phyloP scores from a whole-genome alignment of 768 basidiomycete genomes.

The Russula virescens region DNA sequence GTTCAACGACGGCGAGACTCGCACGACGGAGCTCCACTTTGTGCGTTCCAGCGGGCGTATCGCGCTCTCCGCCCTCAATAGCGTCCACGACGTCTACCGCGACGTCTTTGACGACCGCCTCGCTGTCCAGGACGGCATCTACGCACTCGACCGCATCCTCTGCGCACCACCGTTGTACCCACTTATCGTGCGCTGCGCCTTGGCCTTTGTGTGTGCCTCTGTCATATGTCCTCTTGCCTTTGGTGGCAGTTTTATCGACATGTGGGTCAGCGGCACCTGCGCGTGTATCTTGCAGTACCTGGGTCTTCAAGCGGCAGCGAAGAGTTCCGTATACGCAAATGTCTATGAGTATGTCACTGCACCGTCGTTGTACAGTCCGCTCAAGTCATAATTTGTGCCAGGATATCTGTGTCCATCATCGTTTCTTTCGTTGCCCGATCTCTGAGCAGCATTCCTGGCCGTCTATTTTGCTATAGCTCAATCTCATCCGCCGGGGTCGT shows the following conservation, averaged over 20 bases:
- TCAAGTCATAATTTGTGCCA: conserved; percentile 28
- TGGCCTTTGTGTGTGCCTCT: conserved; percentile 73
- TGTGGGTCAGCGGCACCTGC: conserved; percentile 71
- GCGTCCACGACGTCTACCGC: conserved; percentile 80
- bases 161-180: conserved; percentile 62
- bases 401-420: conserved; percentile 79
- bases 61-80: conserved; percentile 75
- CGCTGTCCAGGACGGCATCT: conserved; percentile 63
- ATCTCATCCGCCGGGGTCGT: conserved; percentile 87
- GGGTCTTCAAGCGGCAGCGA: conserved; percentile 75
- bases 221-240: conserved; percentile 82
- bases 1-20: conserved; percentile 68
- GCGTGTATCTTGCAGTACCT: conserved; percentile 71
- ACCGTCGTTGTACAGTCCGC: background rate
- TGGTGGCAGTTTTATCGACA: conserved; percentile 75
- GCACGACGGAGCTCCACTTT: conserved; percentile 77
- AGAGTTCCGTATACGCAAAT: conserved; percentile 88
- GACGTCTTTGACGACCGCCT: conserved; percentile 82
- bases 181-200: conserved; percentile 56
- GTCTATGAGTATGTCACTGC: conserved; percentile 74
- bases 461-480: conserved; percentile 83
- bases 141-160: conserved; percentile 59
- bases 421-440: conserved; percentile 80
- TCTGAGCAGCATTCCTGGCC: conserved; percentile 66
- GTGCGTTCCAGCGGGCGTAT: conserved; percentile 76